phyloP scores from a whole-genome alignment of 257 asterid species.

The Eucommia ulmoides region DNA sequence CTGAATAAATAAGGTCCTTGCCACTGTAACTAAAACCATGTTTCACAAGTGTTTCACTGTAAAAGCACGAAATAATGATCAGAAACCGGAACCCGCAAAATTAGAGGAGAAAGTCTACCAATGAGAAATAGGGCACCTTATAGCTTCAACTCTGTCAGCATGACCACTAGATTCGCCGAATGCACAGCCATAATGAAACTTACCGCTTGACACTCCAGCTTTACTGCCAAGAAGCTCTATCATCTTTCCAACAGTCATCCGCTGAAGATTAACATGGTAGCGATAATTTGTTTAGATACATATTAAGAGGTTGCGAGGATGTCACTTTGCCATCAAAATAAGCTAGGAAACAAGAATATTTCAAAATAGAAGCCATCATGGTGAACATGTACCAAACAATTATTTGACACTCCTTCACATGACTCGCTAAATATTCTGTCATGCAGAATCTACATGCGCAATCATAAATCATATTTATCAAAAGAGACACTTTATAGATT shows the following conservation, averaged over 20 bases:
- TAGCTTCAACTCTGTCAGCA: constrained; percentile 81
- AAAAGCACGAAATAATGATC: constrained; percentile 10
- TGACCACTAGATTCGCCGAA: constrained; percentile 98
- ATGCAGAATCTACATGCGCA: too few species aligned
- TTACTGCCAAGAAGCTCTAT: constrained; percentile 94
- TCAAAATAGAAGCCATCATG: too few species aligned
- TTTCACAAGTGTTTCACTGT: constrained; percentile 87
- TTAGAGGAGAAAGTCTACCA: constrained; percentile 33
- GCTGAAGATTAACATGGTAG: constrained; percentile 31
- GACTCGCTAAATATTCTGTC: too few species aligned
- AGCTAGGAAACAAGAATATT: too few species aligned
- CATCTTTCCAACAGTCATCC: constrained; percentile 99
- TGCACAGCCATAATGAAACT: constrained; percentile 96
- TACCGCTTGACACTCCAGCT: constrained; percentile 97
- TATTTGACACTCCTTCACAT: too few species aligned
- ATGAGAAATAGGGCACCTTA: constrained; percentile 48
- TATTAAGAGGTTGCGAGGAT: background rate
- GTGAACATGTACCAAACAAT: too few species aligned
- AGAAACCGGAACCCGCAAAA: constrained; percentile 11
- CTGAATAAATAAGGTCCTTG: constrained; percentile 87
- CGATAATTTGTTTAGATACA: background rate
- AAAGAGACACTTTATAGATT: too few species aligned
- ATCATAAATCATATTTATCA: too few species aligned
- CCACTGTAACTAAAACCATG: constrained; percentile 94
- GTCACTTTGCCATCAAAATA: constrained; percentile 5